Percentiles rank a stretch among this genome's conserved stretches.
These are phyloP conservation scores for Juncus effusus DNA, from an alignment of 176 grass and related monocot species.

Conservation along the genomic window DNA sequence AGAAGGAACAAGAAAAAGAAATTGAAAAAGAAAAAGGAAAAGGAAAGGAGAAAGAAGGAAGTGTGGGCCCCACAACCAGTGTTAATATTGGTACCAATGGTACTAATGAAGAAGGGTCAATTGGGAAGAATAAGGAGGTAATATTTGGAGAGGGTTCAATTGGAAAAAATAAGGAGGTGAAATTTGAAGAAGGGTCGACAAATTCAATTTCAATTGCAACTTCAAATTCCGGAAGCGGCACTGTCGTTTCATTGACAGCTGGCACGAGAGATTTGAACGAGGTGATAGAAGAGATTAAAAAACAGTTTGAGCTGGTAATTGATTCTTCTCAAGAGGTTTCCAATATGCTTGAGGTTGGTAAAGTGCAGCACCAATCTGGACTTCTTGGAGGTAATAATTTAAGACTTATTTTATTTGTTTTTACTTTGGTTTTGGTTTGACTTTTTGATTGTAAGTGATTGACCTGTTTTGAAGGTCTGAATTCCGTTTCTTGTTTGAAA, in stretches of 20 bases:
- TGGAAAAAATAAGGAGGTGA: slow-evolving; percentile 44
- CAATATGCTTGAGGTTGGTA: slow-evolving; percentile 66
- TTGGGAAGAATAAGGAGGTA: slow-evolving; percentile 42
- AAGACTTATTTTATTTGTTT: slow-evolving; percentile 27
- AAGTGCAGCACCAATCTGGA: slow-evolving; percentile 34
- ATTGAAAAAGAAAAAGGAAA: slow-evolving; percentile 23
- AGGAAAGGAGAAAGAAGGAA: slow-evolving; percentile 31
- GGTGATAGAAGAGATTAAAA: slow-evolving; percentile 55
- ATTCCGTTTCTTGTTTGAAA: too few relatives aligned
- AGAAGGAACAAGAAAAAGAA: slow-evolving; percentile 4
- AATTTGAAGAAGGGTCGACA: slow-evolving; percentile 33
- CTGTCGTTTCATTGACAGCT: slow-evolving; percentile 32
- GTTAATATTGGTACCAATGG: slow-evolving; percentile 11
- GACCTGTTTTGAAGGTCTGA: background rate
- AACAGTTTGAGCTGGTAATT: slow-evolving; percentile 38
- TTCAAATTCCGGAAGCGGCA: slow-evolving; percentile 30
- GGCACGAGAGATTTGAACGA: slow-evolving; percentile 44
- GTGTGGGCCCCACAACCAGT: background rate
- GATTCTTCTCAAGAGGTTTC: slow-evolving; percentile 50
- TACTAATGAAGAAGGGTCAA: slow-evolving; percentile 25
- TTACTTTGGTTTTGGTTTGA: background rate
- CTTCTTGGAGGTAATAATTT: slow-evolving; percentile 64
- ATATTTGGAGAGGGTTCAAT: slow-evolving; percentile 36
- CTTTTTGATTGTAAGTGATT: too few relatives aligned
- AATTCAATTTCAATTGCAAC: slow-evolving; percentile 21